These are phyloP conservation scores for Metarhizium album DNA, from an alignment of 2,329 filamentous ascomycete genomes.

Conservation along the genomic window DNA sequence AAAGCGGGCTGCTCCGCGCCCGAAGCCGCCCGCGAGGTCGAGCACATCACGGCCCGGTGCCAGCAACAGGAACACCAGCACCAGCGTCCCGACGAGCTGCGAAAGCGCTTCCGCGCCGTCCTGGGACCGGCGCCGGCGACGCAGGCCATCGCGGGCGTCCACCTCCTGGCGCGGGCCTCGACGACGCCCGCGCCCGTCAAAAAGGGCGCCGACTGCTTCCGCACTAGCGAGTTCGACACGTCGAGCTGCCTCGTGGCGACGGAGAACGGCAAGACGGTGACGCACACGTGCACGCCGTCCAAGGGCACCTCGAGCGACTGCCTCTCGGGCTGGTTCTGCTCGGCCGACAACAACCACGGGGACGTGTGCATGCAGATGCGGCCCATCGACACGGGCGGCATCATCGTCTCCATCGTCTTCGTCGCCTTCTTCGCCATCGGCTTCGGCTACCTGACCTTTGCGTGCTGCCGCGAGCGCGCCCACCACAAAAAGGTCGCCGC, in stretches of 20 bases:
- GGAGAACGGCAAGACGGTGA: conserved; percentile 23
- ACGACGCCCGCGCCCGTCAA: conserved; percentile 9
- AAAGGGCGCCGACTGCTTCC: conserved; percentile 24
- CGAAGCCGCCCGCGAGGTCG: conserved; percentile 20
- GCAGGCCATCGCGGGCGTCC: not conserved
- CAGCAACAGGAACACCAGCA: conserved; percentile 8
- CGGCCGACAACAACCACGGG: conserved; percentile 22
- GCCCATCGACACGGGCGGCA: conserved; percentile 29
- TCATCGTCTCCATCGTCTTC: conserved; percentile 39
- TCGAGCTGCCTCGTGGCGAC: conserved; percentile 29
- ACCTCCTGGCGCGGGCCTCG: conserved; percentile 10
- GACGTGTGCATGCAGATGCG: conserved; percentile 30
- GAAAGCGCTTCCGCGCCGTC: conserved; percentile 16
- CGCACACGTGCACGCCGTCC: conserved; percentile 29
- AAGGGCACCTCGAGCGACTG: conserved; percentile 27
- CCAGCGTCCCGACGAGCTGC: conserved; percentile 14
- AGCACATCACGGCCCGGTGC: conserved; percentile 21
- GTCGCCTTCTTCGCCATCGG: conserved; percentile 27
- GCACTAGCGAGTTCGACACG: conserved; percentile 22
- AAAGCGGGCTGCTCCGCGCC: conserved; percentile 23
- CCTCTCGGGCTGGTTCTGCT: conserved; percentile 33
- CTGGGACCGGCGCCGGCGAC: not conserved
- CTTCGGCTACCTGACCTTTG: conserved; percentile 32
- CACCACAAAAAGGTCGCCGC: conserved; percentile 31
- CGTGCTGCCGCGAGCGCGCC: conserved; percentile 40